Evolutionary conservation across 2,329 filamentous ascomycete genomes (phyloP).

Genomic region (Ceratocystis papillata): DNA sequence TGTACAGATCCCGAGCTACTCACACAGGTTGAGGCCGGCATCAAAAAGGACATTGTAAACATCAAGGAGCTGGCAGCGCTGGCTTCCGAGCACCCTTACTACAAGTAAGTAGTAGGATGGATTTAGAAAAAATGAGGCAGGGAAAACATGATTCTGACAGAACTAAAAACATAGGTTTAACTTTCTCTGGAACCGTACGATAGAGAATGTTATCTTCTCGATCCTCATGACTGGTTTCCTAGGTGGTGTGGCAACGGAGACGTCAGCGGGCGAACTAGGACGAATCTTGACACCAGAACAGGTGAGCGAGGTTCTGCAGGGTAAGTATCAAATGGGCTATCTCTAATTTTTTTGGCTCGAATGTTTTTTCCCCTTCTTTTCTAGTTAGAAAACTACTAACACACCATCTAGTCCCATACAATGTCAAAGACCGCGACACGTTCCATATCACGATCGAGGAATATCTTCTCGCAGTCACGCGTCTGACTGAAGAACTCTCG

Average conservation of each 20-base stretch:
- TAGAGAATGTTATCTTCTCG: slow-evolving; percentile 64
- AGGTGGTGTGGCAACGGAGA: slow-evolving; percentile 53
- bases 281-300: slow-evolving; percentile 79
- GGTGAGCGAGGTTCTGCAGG: slow-evolving; percentile 63
- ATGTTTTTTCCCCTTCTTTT: slow-evolving; percentile 3
- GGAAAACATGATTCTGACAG: not conserved
- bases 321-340: slow-evolving; percentile 35
- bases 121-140: not conserved
- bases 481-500: slow-evolving; percentile 78
- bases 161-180: slow-evolving; percentile 51
- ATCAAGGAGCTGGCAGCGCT: slow-evolving; percentile 59
- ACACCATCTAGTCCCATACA: slow-evolving; percentile 61
- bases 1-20: slow-evolving; percentile 56
- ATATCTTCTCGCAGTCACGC: slow-evolving; percentile 80
- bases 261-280: slow-evolving; percentile 44
- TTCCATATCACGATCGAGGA: slow-evolving; percentile 98
- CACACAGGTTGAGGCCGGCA: slow-evolving; percentile 56
- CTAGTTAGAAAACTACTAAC: not conserved
- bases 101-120: slow-evolving; percentile 53
- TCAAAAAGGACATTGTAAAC: slow-evolving; percentile 60
- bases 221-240: slow-evolving; percentile 60
- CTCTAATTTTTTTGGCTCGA: too few species aligned
- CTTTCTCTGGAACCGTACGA: slow-evolving; percentile 66
- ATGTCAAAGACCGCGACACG: slow-evolving; percentile 75
- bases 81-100: slow-evolving; percentile 84